phyloP scores from a whole-genome alignment of 2,329 filamentous ascomycete species.

The Paecilomyces variotii region DNA sequence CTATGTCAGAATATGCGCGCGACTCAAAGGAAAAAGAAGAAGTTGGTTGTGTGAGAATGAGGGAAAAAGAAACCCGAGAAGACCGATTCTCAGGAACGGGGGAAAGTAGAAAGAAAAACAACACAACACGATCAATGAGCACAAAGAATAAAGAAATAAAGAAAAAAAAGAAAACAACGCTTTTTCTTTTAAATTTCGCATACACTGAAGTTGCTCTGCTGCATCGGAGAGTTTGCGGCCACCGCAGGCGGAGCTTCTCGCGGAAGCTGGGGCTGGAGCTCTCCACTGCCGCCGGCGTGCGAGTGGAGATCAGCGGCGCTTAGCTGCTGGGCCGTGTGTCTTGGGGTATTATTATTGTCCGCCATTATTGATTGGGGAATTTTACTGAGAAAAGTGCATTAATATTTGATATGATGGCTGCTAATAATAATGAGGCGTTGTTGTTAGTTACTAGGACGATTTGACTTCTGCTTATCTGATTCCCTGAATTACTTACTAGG shows the following conservation, averaged over 20 bases:
- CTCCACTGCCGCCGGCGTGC: neutral
- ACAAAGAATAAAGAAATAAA: neutral
- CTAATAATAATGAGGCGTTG: too few species aligned
- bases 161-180: neutral
- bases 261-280: neutral
- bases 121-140: neutral
- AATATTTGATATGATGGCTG: neutral
- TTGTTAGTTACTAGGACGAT: neutral
- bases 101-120: neutral
- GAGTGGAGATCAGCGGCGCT: neutral
- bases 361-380: neutral
- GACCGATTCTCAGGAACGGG: too few species aligned
- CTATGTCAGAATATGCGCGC: neutral
- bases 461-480: neutral
- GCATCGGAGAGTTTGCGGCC: neutral
- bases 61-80: too few species aligned
- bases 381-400: neutral
- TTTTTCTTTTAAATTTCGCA: neutral
- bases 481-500: neutral
- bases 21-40: too few species aligned
- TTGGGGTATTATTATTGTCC: neutral
- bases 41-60: too few species aligned
- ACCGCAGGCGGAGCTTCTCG: neutral
- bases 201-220: slow-evolving; percentile 10
- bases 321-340: neutral